phyloP scores from a whole-genome alignment of 352 stramenopile species.

The Globisporangium okanoganense region DNA sequence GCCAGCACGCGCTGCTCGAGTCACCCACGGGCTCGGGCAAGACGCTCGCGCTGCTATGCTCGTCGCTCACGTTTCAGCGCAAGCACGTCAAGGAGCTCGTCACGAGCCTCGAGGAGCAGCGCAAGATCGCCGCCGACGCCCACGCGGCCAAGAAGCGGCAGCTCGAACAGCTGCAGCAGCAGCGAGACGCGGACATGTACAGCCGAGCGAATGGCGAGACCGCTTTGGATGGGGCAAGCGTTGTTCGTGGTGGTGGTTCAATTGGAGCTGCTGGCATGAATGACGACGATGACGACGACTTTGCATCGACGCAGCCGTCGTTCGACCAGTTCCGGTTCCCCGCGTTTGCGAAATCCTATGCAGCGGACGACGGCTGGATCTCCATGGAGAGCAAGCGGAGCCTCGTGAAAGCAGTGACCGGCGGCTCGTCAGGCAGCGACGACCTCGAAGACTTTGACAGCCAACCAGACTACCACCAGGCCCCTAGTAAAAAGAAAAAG shows the following conservation, averaged over 20 bases:
- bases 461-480: background rate
- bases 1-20: conserved; percentile 81
- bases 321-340: conserved; percentile 39
- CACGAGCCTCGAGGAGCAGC: conserved; percentile 20
- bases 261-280: background rate
- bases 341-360: conserved; percentile 6
- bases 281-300: conserved; percentile 35
- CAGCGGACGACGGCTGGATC: conserved; percentile 32
- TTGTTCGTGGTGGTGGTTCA: background rate
- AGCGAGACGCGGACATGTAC: conserved; percentile 6
- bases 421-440: background rate
- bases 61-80: conserved; percentile 73
- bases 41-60: conserved; percentile 82
- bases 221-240: background rate
- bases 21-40: conserved; percentile 83
- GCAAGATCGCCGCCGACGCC: conserved; percentile 4
- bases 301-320: conserved; percentile 32
- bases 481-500: background rate
- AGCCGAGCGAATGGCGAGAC: background rate
- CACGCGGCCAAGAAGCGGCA: conserved; percentile 8
- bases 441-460: conserved; percentile 11
- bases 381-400: conserved; percentile 44
- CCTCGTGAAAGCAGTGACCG: background rate
- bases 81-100: conserved; percentile 45
- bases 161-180: conserved; percentile 8